A percentile compares a stretch with the other conserved stretches of the same genome.
Conservation (phyloP, 306 rosid species). For the Astragalus membranaceus region DNA sequence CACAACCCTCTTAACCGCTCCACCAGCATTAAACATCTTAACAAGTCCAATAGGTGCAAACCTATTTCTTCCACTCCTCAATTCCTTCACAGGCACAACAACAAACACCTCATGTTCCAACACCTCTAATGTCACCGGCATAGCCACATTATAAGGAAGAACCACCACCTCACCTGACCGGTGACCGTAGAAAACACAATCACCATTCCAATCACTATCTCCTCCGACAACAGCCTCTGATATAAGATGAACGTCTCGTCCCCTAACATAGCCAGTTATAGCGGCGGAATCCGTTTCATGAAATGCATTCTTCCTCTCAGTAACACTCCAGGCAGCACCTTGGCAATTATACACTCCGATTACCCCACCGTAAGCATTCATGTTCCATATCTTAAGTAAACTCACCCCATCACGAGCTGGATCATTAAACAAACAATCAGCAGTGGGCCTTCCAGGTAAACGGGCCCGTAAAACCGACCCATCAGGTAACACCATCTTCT, state of each 20-base stretch:
- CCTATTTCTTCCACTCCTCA: conserved; percentile 37
- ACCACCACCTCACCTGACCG: conserved; percentile 34
- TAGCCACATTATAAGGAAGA: conserved; percentile 56
- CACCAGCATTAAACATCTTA: conserved; percentile 80
- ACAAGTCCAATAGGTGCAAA: conserved; percentile 78
- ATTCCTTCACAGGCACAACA: conserved; percentile 57
- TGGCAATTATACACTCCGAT: conserved; percentile 87
- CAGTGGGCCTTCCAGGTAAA: conserved; percentile 87
- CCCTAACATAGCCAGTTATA: conserved; percentile 50
- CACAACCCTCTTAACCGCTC: conserved; percentile 59
- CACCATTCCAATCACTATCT: conserved; percentile 55
- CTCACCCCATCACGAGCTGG: conserved; percentile 82
- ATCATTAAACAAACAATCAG: conserved; percentile 72
- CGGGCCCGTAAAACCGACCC: conserved; percentile 75
- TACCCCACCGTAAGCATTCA: conserved; percentile 73
- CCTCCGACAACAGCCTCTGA: conserved; percentile 27
- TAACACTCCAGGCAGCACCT: conserved; percentile 86
- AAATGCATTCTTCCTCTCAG: conserved; percentile 58
- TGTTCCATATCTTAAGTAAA: conserved; percentile 91
- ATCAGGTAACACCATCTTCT: conserved; percentile 68
- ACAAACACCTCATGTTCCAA: conserved; percentile 67
- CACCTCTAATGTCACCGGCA: conserved; percentile 72
- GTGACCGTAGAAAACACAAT: conserved; percentile 51
- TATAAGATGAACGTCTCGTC: conserved; percentile 67
- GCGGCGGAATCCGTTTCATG: conserved; percentile 44